Base-by-base conservation (phyloP, 163 green algal genomes). In the Botryococcus braunii region DNA sequence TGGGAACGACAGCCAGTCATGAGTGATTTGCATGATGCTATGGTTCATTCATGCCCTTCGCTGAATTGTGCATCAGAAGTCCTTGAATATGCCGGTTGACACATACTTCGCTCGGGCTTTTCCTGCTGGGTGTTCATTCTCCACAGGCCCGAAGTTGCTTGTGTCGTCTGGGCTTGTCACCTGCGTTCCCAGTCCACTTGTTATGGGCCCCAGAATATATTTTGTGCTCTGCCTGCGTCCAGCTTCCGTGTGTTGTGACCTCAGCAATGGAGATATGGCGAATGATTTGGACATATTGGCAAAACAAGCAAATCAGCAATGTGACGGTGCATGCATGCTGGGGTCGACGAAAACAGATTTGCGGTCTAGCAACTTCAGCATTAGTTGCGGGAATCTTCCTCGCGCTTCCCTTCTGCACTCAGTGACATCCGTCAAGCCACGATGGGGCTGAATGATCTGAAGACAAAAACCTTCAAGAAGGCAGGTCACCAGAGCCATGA, bases 51-150 rank as follows among this genome's bases (percentile, higher is more conserved):
- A n/a, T n/a, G n/a, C n/a, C n/a, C n/a, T n/a, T n/a, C n/a, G n/a
- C n/a, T n/a, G n/a, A n/a, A n/a, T n/a, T n/a, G n/a, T n/a, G n/a
- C n/a, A 52, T 76, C 46, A 88, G 55, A 85, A 88, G 47, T 83
- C 77, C 23, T 62, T 66, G 46, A 86, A 87, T 3, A 69, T 49
- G 35, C 80, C 82, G 5, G 76, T 83, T 32, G 71, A 83, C 32
- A 82, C 70, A 69, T 86, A 82, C 21, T 67, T 56, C 23, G 66
- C 76, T 46, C 71, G 71, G 5, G 43, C 41, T 34, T 55, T 65
- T 11, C 41, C 5, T 11, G 49, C 34, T 36, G 48, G 23, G 38
- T 47, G 52, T 27, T 25, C 21, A 3, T 62, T 52, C 36, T 70
- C 65, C 7, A 52, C 66, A 34, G 57, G 57, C 36, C 59, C 68